phyloP scores from a whole-genome alignment of 1,139 yeast species.

The Debaryomycetaceae sp. region DNA sequence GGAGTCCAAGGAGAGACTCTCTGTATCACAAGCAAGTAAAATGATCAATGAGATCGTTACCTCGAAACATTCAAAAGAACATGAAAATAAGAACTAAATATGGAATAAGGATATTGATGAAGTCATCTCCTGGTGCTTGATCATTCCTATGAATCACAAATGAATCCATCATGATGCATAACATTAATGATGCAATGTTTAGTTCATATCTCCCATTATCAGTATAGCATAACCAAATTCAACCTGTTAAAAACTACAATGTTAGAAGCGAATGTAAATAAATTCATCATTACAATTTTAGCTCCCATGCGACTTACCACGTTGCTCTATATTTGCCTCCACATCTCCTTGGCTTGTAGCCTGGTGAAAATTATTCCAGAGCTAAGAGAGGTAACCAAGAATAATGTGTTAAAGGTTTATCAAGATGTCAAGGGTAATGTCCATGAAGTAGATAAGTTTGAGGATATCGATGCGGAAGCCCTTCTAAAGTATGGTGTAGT shows the following conservation, averaged over 20 bases:
- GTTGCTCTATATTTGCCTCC: neutral
- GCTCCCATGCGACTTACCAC: too few species aligned
- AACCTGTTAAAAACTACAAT: neutral
- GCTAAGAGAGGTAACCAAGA: neutral
- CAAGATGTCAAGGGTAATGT: slow-evolving; percentile 6
- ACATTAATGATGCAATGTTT: too few species aligned
- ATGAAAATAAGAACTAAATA: neutral
- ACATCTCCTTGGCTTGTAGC: neutral
- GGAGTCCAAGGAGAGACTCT: slow-evolving; percentile 7
- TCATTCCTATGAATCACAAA: too few species aligned
- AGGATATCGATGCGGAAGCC: slow-evolving; percentile 11
- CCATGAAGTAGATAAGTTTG: slow-evolving; percentile 9
- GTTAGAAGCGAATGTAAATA: neutral
- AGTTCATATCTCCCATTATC: neutral
- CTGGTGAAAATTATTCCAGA: neutral
- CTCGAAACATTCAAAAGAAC: neutral
- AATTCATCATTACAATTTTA: too few species aligned
- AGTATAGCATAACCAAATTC: neutral
- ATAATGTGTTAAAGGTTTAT: slow-evolving; percentile 1
- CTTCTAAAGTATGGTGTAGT: slow-evolving; percentile 15
- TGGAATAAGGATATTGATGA: too few species aligned
- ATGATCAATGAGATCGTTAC: slow-evolving; percentile 16
- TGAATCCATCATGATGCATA: too few species aligned
- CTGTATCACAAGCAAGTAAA: slow-evolving; percentile 15
- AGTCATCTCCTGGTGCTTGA: too few species aligned